phyloP scores from a whole-genome alignment of 768 basidiomycete species.

The Trametes punicea region DNA sequence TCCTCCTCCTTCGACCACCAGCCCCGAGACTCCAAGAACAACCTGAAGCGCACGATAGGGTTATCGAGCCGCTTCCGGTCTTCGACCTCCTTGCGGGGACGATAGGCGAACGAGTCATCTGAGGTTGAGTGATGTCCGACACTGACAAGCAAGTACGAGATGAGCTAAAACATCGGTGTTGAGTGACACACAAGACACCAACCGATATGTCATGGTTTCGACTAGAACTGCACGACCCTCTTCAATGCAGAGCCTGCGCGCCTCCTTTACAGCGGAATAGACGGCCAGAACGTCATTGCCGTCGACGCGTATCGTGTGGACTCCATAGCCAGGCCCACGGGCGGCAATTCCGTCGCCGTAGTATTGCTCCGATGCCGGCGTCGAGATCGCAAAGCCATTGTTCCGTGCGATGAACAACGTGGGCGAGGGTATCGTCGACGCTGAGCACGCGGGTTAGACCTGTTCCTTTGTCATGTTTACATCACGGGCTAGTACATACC shows the following conservation, averaged over 20 bases:
- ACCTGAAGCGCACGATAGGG: slow-evolving; percentile 79
- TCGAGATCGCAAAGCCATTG: slow-evolving; percentile 95
- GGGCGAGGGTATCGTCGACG: slow-evolving; percentile 72
- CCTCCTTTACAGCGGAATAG: slow-evolving; percentile 67
- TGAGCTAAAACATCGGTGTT: not conserved
- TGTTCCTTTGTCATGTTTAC: not conserved
- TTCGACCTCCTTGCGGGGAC: slow-evolving; percentile 85
- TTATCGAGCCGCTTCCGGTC: slow-evolving; percentile 90
- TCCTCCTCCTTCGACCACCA: slow-evolving; percentile 87
- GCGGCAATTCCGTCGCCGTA: slow-evolving; percentile 91
- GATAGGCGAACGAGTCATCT: slow-evolving; percentile 94
- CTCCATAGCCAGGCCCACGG: slow-evolving; percentile 88
- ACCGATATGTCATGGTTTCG: slow-evolving; percentile 92
- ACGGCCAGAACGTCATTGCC: slow-evolving; percentile 93
- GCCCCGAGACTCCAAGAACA: slow-evolving; percentile 75
- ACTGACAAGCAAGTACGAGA: slow-evolving; percentile 32
- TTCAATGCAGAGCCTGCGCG: slow-evolving; percentile 65
- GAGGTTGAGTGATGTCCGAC: slow-evolving; percentile 96
- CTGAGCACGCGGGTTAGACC: slow-evolving; percentile 23
- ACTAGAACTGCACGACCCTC: slow-evolving; percentile 79
- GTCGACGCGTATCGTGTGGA: slow-evolving; percentile 89
- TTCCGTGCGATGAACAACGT: slow-evolving; percentile 73
- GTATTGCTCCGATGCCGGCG: slow-evolving; percentile 85
- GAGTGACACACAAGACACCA: slow-evolving; percentile 20
- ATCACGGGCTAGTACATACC: slow-evolving; percentile 16